Evolutionary conservation across 345 rosid genomes (phyloP), one percentile per base, ranked within the genome.

Genomic region (Syzygium aqueum): DNA sequence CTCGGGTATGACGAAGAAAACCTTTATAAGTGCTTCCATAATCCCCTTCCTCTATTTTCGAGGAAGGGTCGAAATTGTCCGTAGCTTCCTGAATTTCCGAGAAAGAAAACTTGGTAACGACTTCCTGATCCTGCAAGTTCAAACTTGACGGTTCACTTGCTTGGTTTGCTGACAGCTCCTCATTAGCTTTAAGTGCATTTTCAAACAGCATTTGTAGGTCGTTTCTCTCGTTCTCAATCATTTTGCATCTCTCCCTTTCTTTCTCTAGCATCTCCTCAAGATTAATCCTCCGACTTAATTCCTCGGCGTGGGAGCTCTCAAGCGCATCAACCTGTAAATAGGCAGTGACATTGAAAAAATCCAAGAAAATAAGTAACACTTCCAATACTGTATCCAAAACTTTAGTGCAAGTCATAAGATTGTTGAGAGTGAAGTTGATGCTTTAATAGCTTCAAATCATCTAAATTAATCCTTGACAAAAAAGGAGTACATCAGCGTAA

Each of bases 41-140:
- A 28, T 86, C 89, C n/a, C 91, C 91, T 86, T 89, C 90, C 27
- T 88, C 90, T 73, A 91, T 88, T 85, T 86, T 88, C 59, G 84
- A 84, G 54, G 67, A 53, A 30, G 89, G 91, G 28, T 92, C 11
- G 88, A 88, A 91, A 84, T 85, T 67, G 25, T 27, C 28, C 5
- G 90, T 91, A 85, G 94, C 94, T 51, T 90, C 88, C n/a, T 67
- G 90, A 82, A 93, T 91, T 57, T 92, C 94, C 0, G 89, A 56
- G 1, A 87, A 84, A 52, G 92, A 86, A 84, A 91, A 91, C 86
- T 86, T 90, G 15, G 83, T 16, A 73, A 88, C 27, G 50, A 40
- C 84, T 73, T 84, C 90, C 37, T 85, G 89, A 63, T 73, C 61
- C 51, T 86, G 85, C 25, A 3, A 53, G 46, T 63, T 86, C 30